Evolutionary conservation across 495 filamentous ascomycete genomes (phyloP), one percentile per base, ranked within the genome.

Genomic region (Physcia stellaris): DNA sequence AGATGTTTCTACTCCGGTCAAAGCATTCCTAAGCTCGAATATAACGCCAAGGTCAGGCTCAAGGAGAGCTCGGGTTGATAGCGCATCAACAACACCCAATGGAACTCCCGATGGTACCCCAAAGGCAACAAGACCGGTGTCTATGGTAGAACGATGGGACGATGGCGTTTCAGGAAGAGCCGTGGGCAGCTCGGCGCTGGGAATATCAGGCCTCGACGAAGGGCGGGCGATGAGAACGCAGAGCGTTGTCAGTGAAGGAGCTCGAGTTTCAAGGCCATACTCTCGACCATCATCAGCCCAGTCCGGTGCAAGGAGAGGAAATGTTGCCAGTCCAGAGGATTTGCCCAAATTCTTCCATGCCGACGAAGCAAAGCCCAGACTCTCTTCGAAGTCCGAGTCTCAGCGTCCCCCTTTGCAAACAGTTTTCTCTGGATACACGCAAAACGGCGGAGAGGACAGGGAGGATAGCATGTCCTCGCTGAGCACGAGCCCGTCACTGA

Each of bases 291-390:
- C n/a, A n/a, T n/a, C n/a, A n/a, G n/a, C n/a, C n/a, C n/a, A n/a
- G n/a, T n/a, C n/a, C n/a, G n/a, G n/a, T n/a, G n/a, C n/a, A n/a
- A 40, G 61, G 19, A 56, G 51, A 17, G 24, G 56, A 11, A 52
- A 54, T 34, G 53, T 51, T 29, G 28, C 58, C 24, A 53, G 56
- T 40, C 49, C 60, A 9, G 66, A 65, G 42, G 58, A 54, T 4
- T 52, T 71, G 4, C 71, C 77, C 22, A 79, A 77, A 56, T 86
- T 87, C 61, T 86, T 87, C 50, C 79, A 81, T 57, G 82, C 80
- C 6, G 73, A 70, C 47, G 78, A 83, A 42, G 75, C 67, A n/a
- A 75, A 72, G 43, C 59, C 63, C 10, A 45, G 58, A 18, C 42
- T 41, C 10, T 12, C 11, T 12, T 26, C 22, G 11, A 37, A 18